These are phyloP conservation scores for Rosa chinensis DNA, from an alignment of 306 rosid genomes.

Conservation along the genomic window DNA sequence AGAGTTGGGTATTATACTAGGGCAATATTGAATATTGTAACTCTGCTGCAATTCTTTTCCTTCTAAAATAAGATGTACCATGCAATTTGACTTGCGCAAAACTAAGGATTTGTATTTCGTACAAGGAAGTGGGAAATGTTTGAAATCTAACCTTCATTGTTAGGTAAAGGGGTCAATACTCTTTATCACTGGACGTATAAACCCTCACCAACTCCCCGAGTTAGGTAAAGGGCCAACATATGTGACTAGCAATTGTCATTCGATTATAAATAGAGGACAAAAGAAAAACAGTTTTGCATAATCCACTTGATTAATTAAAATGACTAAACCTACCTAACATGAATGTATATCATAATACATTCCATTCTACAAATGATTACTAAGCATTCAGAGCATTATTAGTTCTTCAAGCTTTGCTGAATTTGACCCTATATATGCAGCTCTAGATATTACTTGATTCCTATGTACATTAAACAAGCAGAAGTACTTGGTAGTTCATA, in stretches of 20 bases:
- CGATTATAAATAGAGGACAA: not conserved
- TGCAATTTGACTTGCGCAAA: not conserved
- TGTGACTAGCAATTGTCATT: not conserved
- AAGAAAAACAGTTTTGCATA: not conserved
- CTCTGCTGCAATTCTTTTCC: not conserved
- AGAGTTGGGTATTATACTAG: not conserved
- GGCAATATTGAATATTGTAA: not conserved
- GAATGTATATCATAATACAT: not conserved
- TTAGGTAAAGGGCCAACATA: not conserved
- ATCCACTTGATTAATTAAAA: not conserved
- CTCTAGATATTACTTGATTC: not conserved
- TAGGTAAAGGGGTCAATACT: not conserved
- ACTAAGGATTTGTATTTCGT: not conserved
- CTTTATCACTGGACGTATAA: not conserved
- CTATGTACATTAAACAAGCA: not conserved
- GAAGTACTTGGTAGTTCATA: not conserved
- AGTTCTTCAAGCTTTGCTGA: not conserved
- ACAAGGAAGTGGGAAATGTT: not conserved
- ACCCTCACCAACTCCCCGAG: not conserved
- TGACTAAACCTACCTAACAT: not conserved
- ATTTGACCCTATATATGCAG: not conserved
- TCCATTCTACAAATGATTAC: not conserved
- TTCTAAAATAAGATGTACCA: not conserved
- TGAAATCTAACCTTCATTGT: not conserved
- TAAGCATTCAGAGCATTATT: not conserved